Evolutionary conservation across 331 rosid species (phyloP).

Genomic region (Cydonia oblonga): DNA sequence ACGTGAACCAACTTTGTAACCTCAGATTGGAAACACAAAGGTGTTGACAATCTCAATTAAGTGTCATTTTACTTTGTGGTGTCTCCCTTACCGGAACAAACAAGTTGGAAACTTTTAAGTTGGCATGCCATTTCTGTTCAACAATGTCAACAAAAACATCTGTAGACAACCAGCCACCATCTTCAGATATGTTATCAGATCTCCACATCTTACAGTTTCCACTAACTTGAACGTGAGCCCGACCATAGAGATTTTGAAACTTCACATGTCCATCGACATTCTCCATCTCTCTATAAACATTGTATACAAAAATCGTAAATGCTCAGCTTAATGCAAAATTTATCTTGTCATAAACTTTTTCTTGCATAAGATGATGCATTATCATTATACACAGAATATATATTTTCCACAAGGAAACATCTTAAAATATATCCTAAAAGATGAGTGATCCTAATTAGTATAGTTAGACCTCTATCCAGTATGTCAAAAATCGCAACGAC

Average conservation of each 20-base stretch:
- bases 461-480: background rate
- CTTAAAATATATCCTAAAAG: background rate
- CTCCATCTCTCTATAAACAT: slow-evolving; percentile 63
- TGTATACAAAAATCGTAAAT: background rate
- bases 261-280: slow-evolving; percentile 70
- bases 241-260: slow-evolving; percentile 63
- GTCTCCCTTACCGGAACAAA: slow-evolving; percentile 77
- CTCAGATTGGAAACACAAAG: background rate
- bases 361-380: background rate
- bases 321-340: background rate
- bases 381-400: background rate
- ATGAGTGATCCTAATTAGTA: background rate
- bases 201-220: slow-evolving; percentile 89
- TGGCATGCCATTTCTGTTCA: slow-evolving; percentile 86
- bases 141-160: slow-evolving; percentile 69
- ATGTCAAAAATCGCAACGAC: background rate
- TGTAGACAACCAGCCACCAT: slow-evolving; percentile 90
- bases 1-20: slow-evolving; percentile 12
- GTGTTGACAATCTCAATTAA: slow-evolving; percentile 3
- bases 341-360: background rate
- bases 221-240: slow-evolving; percentile 57
- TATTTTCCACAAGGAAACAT: background rate
- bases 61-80: background rate
- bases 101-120: slow-evolving; percentile 59
- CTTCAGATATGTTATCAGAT: slow-evolving; percentile 49